phyloP scores from a whole-genome alignment of 2,329 filamentous ascomycete genomes.

The Venturia effusa region DNA sequence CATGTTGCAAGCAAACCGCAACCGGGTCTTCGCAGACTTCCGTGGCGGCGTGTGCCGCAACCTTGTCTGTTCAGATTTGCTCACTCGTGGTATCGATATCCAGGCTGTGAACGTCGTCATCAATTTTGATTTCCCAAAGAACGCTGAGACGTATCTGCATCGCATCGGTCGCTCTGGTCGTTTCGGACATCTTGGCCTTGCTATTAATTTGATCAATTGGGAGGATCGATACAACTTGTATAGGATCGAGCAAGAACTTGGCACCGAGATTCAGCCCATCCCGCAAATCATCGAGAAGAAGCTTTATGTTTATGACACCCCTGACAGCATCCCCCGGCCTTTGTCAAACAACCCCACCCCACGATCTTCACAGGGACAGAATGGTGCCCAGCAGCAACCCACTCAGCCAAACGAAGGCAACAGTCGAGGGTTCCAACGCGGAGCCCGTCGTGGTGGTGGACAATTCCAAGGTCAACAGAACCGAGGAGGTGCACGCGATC shows the following conservation, averaged over 20 bases:
- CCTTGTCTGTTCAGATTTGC: slow-evolving; percentile 90
- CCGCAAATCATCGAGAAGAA: slow-evolving; percentile 92
- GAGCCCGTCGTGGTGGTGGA: slow-evolving; percentile 6
- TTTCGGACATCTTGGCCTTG: slow-evolving; percentile 91
- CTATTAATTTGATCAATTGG: slow-evolving; percentile 99
- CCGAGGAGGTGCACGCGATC: slow-evolving; percentile 7
- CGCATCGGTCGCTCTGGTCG: slow-evolving; percentile 95
- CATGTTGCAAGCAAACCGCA: slow-evolving; percentile 94
- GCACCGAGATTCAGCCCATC: slow-evolving; percentile 96
- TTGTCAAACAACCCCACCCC: slow-evolving; percentile 42
- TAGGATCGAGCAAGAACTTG: slow-evolving; percentile 94
- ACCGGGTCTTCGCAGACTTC: slow-evolving; percentile 99
- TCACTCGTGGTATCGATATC: slow-evolving; percentile 98
- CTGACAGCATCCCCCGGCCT: slow-evolving; percentile 86
- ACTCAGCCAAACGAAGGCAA: background rate
- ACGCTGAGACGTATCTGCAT: slow-evolving; percentile 96
- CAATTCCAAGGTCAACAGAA: slow-evolving; percentile 2
- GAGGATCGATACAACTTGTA: slow-evolving; percentile 98
- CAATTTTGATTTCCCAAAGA: slow-evolving; percentile 99
- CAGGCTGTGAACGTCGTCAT: slow-evolving; percentile 99
- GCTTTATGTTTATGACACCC: slow-evolving; percentile 94
- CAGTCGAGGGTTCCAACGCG: background rate
- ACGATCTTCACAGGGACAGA: background rate
- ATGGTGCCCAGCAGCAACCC: background rate
- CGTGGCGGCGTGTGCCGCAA: slow-evolving; percentile 96